Evolutionary conservation across 2,329 filamentous ascomycete species (phyloP).

Genomic region (Fusarium sp.): DNA sequence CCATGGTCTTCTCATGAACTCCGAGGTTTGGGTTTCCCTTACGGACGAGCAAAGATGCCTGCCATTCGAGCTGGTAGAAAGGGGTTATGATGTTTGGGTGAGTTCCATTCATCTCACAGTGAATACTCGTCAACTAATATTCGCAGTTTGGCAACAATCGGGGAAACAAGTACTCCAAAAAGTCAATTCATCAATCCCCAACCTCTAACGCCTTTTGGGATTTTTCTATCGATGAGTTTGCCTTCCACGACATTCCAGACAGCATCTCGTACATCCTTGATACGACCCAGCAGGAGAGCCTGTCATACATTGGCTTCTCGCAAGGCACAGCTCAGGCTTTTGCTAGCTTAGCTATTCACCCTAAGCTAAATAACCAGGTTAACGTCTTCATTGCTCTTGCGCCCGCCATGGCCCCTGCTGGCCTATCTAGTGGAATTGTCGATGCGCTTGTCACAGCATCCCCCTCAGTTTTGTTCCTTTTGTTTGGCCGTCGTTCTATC

Average conservation of each 20-base stretch:
- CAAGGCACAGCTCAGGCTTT: conserved; percentile 98
- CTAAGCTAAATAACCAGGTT: conserved; percentile 90
- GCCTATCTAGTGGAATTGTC: conserved; percentile 89
- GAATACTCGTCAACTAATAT: conserved; percentile 46
- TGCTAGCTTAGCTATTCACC: conserved; percentile 92
- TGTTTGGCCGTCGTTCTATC: conserved; percentile 93
- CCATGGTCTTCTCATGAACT: conserved; percentile 98
- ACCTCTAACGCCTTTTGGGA: conserved; percentile 89
- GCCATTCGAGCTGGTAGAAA: conserved; percentile 89
- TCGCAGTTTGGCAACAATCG: conserved; percentile 91
- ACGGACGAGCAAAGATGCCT: conserved; percentile 89
- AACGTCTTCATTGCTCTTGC: conserved; percentile 97
- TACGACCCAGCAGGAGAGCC: conserved; percentile 83
- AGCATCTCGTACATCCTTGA: conserved; percentile 92
- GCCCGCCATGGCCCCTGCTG: conserved; percentile 95
- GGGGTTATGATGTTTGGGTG: conserved; percentile 96
- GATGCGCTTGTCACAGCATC: conserved; percentile 95
- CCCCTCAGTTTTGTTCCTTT: conserved; percentile 90
- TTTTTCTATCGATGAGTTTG: conserved; percentile 98
- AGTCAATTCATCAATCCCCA: conserved; percentile 83
- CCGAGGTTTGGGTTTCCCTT: conserved; percentile 96
- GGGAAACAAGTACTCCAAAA: conserved; percentile 99
- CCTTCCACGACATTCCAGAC: conserved; percentile 96
- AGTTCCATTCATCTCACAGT: conserved; percentile 49
- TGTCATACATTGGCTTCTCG: conserved; percentile 97